Conservation (phyloP, 306 rosid species). For the Prunus mira region DNA sequence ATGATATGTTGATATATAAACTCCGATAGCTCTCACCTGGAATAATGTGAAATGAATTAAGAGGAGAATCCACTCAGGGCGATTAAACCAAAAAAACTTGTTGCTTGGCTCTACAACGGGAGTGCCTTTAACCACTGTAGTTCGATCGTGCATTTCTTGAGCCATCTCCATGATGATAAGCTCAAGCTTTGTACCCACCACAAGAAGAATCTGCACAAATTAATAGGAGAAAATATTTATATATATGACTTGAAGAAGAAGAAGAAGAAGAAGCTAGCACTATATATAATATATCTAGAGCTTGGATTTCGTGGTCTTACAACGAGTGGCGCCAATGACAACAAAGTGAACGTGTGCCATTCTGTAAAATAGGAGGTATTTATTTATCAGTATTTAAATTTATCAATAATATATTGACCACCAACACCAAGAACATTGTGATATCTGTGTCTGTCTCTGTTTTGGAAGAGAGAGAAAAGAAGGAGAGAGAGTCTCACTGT, state of each 20-base stretch:
- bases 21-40: conserved; percentile 21
- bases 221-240: too few relatives aligned
- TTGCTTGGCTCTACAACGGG: conserved; percentile 60
- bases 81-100: conserved; percentile 64
- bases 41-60: conserved; percentile 59
- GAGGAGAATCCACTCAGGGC: conserved; percentile 55
- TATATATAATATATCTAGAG: too few relatives aligned
- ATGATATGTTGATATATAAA: too few relatives aligned
- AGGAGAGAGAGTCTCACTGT: conserved; percentile 30
- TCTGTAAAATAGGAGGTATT: conserved; percentile 19
- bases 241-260: too few relatives aligned
- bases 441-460: neutral
- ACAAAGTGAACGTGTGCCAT: conserved; percentile 56
- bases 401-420: neutral
- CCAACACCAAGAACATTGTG: neutral
- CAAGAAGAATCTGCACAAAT: conserved; percentile 39
- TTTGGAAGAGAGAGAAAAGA: neutral
- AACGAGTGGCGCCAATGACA: conserved; percentile 51
- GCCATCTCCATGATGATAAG: conserved; percentile 70
- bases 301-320: conserved; percentile 23
- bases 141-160: conserved; percentile 61
- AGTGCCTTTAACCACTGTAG: conserved; percentile 53
- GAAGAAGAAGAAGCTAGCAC: too few relatives aligned
- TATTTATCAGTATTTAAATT: neutral
- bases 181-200: conserved; percentile 63